Evolutionary conservation across 176 grass and related monocot genomes (phyloP).

Genomic region (Secale cereale): DNA sequence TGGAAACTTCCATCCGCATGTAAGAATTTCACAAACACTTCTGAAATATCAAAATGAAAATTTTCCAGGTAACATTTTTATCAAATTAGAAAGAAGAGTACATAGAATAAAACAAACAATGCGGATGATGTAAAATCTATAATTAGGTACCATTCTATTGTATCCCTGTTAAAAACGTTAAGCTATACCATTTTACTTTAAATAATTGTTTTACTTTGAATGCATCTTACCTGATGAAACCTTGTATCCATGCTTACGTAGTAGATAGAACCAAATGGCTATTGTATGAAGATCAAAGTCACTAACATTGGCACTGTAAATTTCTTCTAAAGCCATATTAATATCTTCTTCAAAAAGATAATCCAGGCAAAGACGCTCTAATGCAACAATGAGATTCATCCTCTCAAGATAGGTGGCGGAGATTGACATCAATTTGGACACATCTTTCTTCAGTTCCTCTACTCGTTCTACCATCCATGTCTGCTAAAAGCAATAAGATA

Average conservation of each 20-base stretch:
- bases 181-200: not conserved
- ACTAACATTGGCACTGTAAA: not conserved
- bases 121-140: not conserved
- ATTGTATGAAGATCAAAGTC: not conserved
- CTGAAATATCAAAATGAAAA: not conserved
- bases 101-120: not conserved
- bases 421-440: not conserved
- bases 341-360: conserved; percentile 5
- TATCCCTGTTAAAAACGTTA: not conserved
- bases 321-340: not conserved
- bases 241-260: not conserved
- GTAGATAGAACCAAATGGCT: not conserved
- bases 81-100: not conserved
- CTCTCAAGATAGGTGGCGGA: not conserved
- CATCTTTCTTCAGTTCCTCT: not conserved
- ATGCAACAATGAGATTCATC: not conserved
- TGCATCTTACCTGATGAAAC: not conserved
- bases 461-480: not conserved
- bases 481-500: not conserved
- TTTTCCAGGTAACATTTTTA: too few relatives aligned
- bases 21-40: not conserved
- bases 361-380: not conserved
- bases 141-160: not conserved
- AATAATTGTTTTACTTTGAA: not conserved
- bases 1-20: not conserved